These are phyloP conservation scores for Penicillium sumatraense DNA, from an alignment of 2,329 filamentous ascomycete genomes.

Conservation along the genomic window DNA sequence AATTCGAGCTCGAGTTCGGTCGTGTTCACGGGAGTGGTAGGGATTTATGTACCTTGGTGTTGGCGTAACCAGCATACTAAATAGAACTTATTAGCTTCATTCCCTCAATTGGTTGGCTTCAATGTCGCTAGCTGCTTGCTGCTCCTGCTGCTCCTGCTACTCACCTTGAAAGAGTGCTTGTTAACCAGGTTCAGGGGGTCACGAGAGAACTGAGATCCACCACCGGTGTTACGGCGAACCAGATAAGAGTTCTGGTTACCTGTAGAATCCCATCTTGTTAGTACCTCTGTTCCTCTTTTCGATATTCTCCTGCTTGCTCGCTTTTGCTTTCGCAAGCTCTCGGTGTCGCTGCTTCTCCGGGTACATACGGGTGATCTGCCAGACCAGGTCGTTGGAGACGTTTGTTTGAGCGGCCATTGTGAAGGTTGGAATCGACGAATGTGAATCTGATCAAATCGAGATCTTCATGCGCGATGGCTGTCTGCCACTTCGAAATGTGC, in stretches of 20 bases:
- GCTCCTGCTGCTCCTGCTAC: not conserved
- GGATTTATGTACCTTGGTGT: constrained; percentile 74
- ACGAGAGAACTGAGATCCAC: constrained; percentile 87
- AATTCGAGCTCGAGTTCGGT: not conserved
- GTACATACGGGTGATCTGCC: constrained; percentile 87
- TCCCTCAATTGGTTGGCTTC: too few species aligned
- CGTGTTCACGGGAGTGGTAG: not conserved
- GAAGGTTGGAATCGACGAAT: constrained; percentile 30
- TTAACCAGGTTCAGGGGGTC: constrained; percentile 94
- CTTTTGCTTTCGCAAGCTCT: too few species aligned
- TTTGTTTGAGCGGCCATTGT: constrained; percentile 61
- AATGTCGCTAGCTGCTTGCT: too few species aligned
- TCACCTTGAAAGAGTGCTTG: constrained; percentile 86
- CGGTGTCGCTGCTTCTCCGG: too few species aligned
- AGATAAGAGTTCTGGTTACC: constrained; percentile 88
- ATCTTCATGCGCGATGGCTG: too few species aligned
- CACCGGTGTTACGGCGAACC: constrained; percentile 81
- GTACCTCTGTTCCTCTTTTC: constrained; percentile 13
- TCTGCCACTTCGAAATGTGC: constrained; percentile 28
- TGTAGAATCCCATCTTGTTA: constrained; percentile 46
- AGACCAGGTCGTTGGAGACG: constrained; percentile 89
- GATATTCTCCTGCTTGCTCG: too few species aligned
- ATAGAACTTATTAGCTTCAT: too few species aligned
- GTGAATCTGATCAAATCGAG: constrained; percentile 28
- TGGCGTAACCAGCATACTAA: constrained; percentile 89